A percentile compares a stretch with the other conserved stretches of the same genome.
phyloP scores from a whole-genome alignment of 768 basidiomycete species.

The Lactarius quietus region DNA sequence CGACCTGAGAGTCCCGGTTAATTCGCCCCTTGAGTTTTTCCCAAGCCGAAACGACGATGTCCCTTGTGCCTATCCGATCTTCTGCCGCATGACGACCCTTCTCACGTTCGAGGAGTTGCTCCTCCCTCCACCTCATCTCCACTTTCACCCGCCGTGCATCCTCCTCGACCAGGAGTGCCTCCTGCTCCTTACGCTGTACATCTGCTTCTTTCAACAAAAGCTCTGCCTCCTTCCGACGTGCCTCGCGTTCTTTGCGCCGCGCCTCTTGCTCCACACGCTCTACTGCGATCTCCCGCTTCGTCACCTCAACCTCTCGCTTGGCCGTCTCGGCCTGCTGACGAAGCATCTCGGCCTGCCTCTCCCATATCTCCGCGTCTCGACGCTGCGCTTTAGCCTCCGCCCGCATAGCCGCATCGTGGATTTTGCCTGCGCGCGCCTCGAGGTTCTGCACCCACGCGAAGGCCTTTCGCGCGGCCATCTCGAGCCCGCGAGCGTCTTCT shows the following conservation, averaged over 20 bases:
- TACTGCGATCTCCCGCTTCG: slow-evolving; percentile 9
- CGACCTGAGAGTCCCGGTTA: neutral
- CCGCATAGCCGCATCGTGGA: slow-evolving; percentile 10
- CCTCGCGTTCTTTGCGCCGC: slow-evolving; percentile 5
- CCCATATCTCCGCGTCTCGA: slow-evolving; percentile 4
- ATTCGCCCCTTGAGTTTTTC: slow-evolving; percentile 10
- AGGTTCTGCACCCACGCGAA: slow-evolving; percentile 6
- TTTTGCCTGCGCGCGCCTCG: slow-evolving; percentile 7
- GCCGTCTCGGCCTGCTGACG: slow-evolving; percentile 8
- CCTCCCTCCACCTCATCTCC: slow-evolving; percentile 1
- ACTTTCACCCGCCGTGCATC: neutral
- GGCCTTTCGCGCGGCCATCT: slow-evolving; percentile 17
- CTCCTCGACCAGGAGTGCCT: slow-evolving; percentile 3
- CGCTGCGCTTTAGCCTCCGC: slow-evolving; percentile 3
- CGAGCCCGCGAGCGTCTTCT: neutral
- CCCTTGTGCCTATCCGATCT: neutral
- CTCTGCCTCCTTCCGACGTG: slow-evolving; percentile 14
- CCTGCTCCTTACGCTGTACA: slow-evolving; percentile 3
- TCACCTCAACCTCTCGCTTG: slow-evolving; percentile 9
- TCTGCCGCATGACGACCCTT: neutral
- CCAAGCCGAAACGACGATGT: slow-evolving; percentile 4
- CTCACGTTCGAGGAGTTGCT: neutral
- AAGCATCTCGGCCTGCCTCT: slow-evolving; percentile 12
- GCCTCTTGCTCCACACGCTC: slow-evolving; percentile 12
- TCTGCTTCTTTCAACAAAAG: slow-evolving; percentile 6